phyloP scores from a whole-genome alignment of 2,329 filamentous ascomycete species.

The Balansia obtecta region DNA sequence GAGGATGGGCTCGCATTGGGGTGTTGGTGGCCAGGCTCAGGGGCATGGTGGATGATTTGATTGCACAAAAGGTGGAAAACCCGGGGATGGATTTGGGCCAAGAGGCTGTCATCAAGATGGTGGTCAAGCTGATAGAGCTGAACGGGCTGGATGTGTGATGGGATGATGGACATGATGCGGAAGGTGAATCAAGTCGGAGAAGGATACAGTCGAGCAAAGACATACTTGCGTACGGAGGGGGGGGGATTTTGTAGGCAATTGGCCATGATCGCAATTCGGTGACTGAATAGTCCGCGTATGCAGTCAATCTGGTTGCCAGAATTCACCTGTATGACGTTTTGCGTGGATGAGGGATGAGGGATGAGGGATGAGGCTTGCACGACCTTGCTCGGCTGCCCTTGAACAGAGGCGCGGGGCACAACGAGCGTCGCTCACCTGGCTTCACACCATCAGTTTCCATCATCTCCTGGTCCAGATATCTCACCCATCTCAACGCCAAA shows the following conservation, averaged over 20 bases:
- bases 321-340: neutral
- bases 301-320: neutral
- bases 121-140: constrained; percentile 72
- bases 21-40: constrained; percentile 75
- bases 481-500: neutral
- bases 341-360: too few relatives aligned
- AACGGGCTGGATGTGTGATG: constrained; percentile 65
- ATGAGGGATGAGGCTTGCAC: neutral
- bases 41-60: constrained; percentile 73
- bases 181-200: neutral
- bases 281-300: neutral
- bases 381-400: neutral
- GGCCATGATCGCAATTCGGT: neutral
- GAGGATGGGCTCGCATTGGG: constrained; percentile 90
- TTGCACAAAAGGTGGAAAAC: constrained; percentile 70
- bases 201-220: neutral
- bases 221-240: neutral
- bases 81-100: constrained; percentile 46
- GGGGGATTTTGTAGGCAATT: neutral
- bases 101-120: constrained; percentile 61
- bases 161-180: neutral
- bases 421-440: neutral
- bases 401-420: neutral
- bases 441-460: neutral
- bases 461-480: neutral